Evolutionary conservation across 2,329 filamentous ascomycete genomes (phyloP), one percentile per base, ranked within the genome.

Genomic region (Scortechinia acanthostroma): DNA sequence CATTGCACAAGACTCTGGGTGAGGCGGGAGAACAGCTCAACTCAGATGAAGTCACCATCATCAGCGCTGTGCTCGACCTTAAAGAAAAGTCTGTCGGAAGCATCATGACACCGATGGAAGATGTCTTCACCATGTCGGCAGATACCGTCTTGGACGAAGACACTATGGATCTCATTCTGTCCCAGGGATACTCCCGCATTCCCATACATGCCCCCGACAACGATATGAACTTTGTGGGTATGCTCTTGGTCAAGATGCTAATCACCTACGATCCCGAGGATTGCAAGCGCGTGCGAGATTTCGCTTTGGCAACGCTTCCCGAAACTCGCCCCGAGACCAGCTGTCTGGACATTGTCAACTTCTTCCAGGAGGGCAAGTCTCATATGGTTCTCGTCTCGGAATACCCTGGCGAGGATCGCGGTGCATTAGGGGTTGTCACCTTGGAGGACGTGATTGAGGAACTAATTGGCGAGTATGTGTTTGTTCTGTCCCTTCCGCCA

Each of bases 231-330:
- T 98, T 96, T 64, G 85, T 97, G 22, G 93, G 93, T 51, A 98
- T 98, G 91, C 78, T 98, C 4, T 71, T 98, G 6, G 93, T 98
- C 61, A 98, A 98, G 71, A 97, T 97, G 58, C 77, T 98, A 49
- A 98, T 98, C 57, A 97, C 93, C 0, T 98, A 98, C 61, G 93
- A 98, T 52, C 93, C 93, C 0, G 93, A 98, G 62, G 93, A 98
- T 58, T 80, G 77, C 58, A 88, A 86, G 57, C 80, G 80, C 17
- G 93, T 98, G 25, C 78, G 85, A 49, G 91, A 97, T 49, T 96
- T 98, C 59, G 83, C 90, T 4, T 73, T 98, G 43, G 93, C 93
- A 14, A 96, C 93, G 0, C 78, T 98, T 4, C 93, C 94, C 1
- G 93, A 98, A 63, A 98, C 93, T 0, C 80, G 88, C 6, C 89